phyloP scores from a whole-genome alignment of 2,329 filamentous ascomycete species.

The Colletotrichum gloeosporioides region DNA sequence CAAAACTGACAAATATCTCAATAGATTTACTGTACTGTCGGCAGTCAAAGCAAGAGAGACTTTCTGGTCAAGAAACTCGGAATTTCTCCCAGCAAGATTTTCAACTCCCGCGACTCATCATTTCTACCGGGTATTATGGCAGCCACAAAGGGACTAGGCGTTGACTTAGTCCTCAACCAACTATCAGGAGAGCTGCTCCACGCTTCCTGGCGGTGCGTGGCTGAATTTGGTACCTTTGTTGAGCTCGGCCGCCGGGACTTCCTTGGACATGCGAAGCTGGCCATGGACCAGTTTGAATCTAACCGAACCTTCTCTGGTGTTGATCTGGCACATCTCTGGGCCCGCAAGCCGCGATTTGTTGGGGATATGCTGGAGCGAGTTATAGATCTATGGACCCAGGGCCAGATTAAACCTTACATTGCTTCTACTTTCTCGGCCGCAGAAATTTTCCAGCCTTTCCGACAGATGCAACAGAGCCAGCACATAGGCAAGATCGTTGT shows the following conservation, averaged over 20 bases:
- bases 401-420: background rate
- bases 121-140: background rate
- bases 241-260: conserved; percentile 53
- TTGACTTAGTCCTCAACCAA: conserved; percentile 46
- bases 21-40: conserved; percentile 6
- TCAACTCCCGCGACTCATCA: background rate
- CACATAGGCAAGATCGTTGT: conserved; percentile 52
- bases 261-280: conserved; percentile 42
- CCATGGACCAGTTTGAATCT: conserved; percentile 48
- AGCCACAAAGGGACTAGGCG: conserved; percentile 22
- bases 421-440: conserved; percentile 25
- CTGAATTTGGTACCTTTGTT: conserved; percentile 47
- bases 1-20: background rate
- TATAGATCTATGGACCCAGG: background rate
- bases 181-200: conserved; percentile 47
- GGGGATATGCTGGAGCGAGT: background rate
- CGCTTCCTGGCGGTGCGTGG: conserved; percentile 49
- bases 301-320: conserved; percentile 39
- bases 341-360: background rate
- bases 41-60: background rate
- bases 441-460: conserved; percentile 43
- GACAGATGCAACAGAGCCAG: conserved; percentile 46
- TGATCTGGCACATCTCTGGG: conserved; percentile 28
- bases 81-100: background rate
- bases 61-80: background rate